Base-by-base conservation (phyloP, 345 rosid species). In the Dipteronia dyeriana region DNA sequence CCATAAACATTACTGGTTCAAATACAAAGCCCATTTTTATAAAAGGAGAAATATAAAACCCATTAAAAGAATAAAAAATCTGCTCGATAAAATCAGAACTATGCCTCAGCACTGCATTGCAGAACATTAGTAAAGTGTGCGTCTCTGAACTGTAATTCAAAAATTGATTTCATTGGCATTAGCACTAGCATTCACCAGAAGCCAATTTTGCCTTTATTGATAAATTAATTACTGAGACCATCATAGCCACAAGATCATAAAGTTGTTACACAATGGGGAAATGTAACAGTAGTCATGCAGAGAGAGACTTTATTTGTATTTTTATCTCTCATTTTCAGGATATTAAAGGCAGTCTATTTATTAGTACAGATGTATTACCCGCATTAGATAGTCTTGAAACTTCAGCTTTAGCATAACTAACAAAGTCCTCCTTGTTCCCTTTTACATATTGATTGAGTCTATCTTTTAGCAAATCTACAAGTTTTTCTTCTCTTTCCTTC, bases 401-500 rank as follows among this genome's bases (percentile, higher is more conserved):
- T 89, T 96, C 99, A 82, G 97, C 94, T 88, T 89, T 83, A 25
- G 98, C 95, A 60, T 83, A 84, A 64, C 45, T 78, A 66, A 86
- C 77, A 80, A 96, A 96, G 41, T 90, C 93, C 16, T 89, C 97
- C 82, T 90, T 90, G 82, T 87, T 90, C 63, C 88, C 92, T 74
- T 87, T 87, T 67, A 91, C 88, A 76, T 96, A 94, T 78, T 87
- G 94, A 82, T 87, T 84, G 34, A 96, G 93, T 78, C 95, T 88
- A 78, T 88, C 86, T 89, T 84, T 91, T 68, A 96, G 83, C 80
- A 85, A 86, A 68, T 82, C 86, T 7, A 84, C 97, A 80, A 96
- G 99, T 75, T 90, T 96, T 54, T 96, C 97, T 83, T 96, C 99
- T 84, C 99, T 92, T 79, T 96, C 99, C 87, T 86, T 96, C 86